These are phyloP conservation scores for Magnolia sinica DNA, from an alignment of 164 flowering plant genomes.

Conservation along the genomic window DNA sequence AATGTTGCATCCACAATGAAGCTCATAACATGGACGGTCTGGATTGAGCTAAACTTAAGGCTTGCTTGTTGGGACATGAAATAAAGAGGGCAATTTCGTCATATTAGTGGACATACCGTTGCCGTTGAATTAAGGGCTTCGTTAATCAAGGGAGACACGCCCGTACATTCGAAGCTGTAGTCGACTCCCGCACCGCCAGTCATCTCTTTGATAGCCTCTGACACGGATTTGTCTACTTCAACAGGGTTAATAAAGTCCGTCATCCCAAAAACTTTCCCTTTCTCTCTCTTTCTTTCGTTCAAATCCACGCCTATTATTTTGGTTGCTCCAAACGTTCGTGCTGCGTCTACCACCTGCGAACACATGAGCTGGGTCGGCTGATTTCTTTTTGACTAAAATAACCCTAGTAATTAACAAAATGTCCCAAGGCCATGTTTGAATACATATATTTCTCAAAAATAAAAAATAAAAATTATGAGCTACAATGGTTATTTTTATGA, in stretches of 20 bases:
- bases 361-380: neutral
- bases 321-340: conserved; percentile 36
- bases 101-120: conserved; percentile 22
- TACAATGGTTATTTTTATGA: too few species aligned
- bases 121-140: conserved; percentile 39
- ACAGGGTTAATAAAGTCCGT: conserved; percentile 48
- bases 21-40: too few species aligned
- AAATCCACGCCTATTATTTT: conserved; percentile 47
- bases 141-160: conserved; percentile 23
- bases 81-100: too few species aligned
- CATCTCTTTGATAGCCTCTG: conserved; percentile 33
- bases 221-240: conserved; percentile 22
- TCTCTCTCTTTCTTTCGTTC: conserved; percentile 26
- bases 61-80: too few species aligned
- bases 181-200: conserved; percentile 56
- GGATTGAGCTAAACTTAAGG: too few species aligned
- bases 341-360: conserved; percentile 21
- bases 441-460: too few species aligned
- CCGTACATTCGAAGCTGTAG: conserved; percentile 51
- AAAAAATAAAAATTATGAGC: too few species aligned
- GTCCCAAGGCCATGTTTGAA: too few species aligned
- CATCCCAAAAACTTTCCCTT: conserved; percentile 40
- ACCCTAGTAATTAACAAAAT: too few species aligned
- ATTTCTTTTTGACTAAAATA: too few species aligned
- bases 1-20: too few species aligned